A percentile compares a stretch with the other conserved stretches of the same genome.
Conservation (phyloP, 768 basidiomycete genomes). For the Boletus pseudo-olivaceus region DNA sequence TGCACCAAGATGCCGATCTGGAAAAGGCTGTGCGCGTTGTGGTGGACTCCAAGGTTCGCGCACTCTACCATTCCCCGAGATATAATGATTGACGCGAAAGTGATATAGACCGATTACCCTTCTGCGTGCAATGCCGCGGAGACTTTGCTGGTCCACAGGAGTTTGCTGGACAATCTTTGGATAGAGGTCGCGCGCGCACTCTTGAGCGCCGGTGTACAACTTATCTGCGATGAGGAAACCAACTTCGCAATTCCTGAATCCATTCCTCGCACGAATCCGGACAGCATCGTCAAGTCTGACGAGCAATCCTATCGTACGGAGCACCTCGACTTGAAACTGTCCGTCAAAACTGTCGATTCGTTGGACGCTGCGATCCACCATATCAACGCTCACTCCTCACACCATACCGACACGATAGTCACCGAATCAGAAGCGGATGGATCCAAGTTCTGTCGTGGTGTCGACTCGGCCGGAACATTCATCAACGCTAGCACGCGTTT, state of each 20-base stretch:
- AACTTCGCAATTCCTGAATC: constrained; percentile 51
- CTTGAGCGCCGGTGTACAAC: constrained; percentile 61
- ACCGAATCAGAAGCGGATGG: constrained; percentile 71
- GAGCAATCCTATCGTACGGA: constrained; percentile 79
- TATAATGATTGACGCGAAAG: not conserved
- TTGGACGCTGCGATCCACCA: constrained; percentile 74
- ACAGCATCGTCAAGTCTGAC: constrained; percentile 51
- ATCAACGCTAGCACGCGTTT: constrained; percentile 96
- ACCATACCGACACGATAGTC: constrained; percentile 93
- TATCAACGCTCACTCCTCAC: constrained; percentile 91
- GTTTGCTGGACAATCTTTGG: constrained; percentile 73
- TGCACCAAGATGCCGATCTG: constrained; percentile 77
- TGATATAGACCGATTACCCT: constrained; percentile 78
- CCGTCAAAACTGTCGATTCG: constrained; percentile 72
- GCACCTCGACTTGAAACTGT: constrained; percentile 81
- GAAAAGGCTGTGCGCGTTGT: constrained; percentile 81
- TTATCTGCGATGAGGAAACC: constrained; percentile 74
- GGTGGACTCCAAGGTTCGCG: constrained; percentile 83
- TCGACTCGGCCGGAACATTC: constrained; percentile 91
- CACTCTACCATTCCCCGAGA: not conserved
- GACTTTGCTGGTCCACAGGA: constrained; percentile 81
- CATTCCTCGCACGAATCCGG: constrained; percentile 34
- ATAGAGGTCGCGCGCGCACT: constrained; percentile 72
- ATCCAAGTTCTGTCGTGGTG: constrained; percentile 75
- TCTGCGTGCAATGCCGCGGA: constrained; percentile 95